These are phyloP conservation scores for Psilocybe sp. DNA, from an alignment of 768 basidiomycete genomes.

Conservation along the genomic window DNA sequence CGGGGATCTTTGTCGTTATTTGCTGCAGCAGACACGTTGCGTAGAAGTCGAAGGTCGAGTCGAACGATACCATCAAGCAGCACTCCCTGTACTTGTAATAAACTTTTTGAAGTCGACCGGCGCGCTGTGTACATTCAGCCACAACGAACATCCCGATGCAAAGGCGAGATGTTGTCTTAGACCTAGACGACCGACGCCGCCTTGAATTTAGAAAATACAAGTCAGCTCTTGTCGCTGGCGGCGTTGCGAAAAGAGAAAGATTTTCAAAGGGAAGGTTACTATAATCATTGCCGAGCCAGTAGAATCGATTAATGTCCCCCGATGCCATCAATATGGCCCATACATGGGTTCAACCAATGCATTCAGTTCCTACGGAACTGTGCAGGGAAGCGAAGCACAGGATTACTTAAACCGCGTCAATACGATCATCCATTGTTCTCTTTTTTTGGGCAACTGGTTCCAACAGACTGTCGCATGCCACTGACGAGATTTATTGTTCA, in stretches of 20 bases:
- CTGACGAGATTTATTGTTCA: background rate
- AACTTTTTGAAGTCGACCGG: background rate
- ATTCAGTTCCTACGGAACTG: background rate
- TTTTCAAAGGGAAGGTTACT: no score
- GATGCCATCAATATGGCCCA: no score
- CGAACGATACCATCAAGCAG: background rate
- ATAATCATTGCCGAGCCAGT: no score
- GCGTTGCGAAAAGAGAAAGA: no score
- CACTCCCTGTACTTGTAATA: background rate
- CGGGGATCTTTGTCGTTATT: background rate
- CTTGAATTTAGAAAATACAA: no score
- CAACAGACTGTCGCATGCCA: background rate
- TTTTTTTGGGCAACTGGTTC: slow-evolving; percentile 9
- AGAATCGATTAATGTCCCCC: no score
- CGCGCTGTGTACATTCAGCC: background rate
- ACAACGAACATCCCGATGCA: no score
- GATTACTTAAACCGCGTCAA: background rate
- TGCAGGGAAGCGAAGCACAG: background rate
- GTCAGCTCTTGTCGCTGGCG: no score
- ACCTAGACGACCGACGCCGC: no score
- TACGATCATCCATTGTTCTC: slow-evolving; percentile 13
- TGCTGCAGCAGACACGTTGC: slow-evolving; percentile 8
- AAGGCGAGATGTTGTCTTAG: no score
- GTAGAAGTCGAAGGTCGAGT: background rate
- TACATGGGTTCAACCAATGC: background rate